Evolutionary conservation across 164 flowering plant species (phyloP), one percentile per base, ranked within the genome.

Genomic region (Chimonanthus praecox): DNA sequence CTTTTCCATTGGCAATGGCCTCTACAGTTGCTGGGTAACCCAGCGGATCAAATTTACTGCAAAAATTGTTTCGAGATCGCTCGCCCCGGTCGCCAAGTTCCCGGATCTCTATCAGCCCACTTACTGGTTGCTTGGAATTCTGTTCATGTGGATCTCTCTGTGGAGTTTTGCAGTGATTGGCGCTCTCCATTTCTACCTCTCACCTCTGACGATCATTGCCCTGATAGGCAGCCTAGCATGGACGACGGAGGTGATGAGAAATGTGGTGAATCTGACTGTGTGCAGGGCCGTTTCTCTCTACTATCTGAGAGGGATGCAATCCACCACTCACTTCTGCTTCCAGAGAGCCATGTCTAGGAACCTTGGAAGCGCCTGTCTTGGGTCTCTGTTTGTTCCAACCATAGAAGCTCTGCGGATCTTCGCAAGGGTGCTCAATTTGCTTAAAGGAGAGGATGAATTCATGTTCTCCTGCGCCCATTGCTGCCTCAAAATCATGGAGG

Each of bases 391-490:
- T 68, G 92, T 94, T 48, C 98, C 98, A 0, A 49, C 88, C 0
- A 92, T 94, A 49, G 99, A 94, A 78, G 88, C 90, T 44, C 68
- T 94, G 75, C 80, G 98, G 70, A 87, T 92, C 45, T 75, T 94
- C 2, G 92, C 97, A 0, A 78, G 97, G 5, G 92, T 81, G 6
- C 74, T 94, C 76, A 92, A 94, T 83, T 79, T 94, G 83, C 83
- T 94, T 10, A 91, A 90, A 80, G 98, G 97, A 60, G 98, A 94
- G 74, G 98, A 94, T 73, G 99, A 92, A 72, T 94, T 92, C 84
- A 90, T 94, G 97, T 94, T 92, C 77, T 94, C 89, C 78, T 94
- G 98, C 74, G 98, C 98, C 0, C 95, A 88, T 81, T 94, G 98
- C 73, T 91, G 97, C 80, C 92, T 92, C 58, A 74, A 70, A 44